Base-by-base conservation (phyloP, 1,284 basidiomycete species). In the Peniophora sp. region DNA sequence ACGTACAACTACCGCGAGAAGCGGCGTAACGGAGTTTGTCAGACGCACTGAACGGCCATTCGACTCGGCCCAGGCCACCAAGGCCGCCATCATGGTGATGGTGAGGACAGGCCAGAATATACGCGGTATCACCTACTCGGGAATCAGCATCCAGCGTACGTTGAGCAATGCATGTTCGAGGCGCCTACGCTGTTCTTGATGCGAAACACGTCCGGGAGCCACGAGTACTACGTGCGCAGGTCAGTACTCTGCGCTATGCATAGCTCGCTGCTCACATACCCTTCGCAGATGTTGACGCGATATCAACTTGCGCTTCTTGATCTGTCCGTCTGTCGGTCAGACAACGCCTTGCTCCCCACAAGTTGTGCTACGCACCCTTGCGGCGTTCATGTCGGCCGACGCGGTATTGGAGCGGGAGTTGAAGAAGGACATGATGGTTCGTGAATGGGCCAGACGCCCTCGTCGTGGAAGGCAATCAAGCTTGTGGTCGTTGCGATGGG, bases 1-100 rank as follows among this genome's bases (percentile, higher is more conserved):
- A 67, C 89, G 73, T 55, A 95, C 93, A 55, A 96, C 93, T 14
- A 97, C 89, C 6, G 89, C 90, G 22, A 96, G 74, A 45, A 96
- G 69, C 1, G 92, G 92, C 3, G 93, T 81, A 57, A 92, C 81
- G 3, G 83, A 81, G 63, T 87, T 89, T 8, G 85, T 78, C 50
- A 88, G 69, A 20, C 72, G 69, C 48, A 90, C 65, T 23, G 69
- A 62, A 49, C 77, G 70, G 0, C 83, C 85, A 52, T 65, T 67
- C 8, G 72, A 68, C 62, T 74, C 74, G 24, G 75, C 73, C 64
- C 82, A 86, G 17, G 77, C 78, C 17, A 88, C 75, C 12, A 73
- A 61, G 17, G 68, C 71, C 2, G 92, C 79, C 58, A 89, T 92
- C 12, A 90, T 52, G 0, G 91, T 92, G 43, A 94, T 82, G 3